Evolutionary conservation across 306 rosid genomes (phyloP), one percentile per base, ranked within the genome.

Genomic region (Begonia fuchsioides): DNA sequence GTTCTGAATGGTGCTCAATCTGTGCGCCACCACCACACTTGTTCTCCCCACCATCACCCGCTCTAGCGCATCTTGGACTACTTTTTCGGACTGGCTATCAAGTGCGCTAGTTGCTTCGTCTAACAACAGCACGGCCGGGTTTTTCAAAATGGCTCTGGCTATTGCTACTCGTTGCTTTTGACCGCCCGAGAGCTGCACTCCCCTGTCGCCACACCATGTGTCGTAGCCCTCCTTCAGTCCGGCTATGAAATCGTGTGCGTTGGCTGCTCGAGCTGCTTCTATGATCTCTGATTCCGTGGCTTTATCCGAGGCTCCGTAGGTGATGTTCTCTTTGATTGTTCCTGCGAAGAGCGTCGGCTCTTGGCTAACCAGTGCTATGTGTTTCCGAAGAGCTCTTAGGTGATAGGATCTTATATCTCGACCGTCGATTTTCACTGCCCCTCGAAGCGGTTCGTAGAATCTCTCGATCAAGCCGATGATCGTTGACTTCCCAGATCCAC

Each of bases 101-200:
- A 87, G 73, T 1, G 94, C 93, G 62, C 87, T 83, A 35, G 93
- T 80, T 47, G 94, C 94, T 54, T 80, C 96, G 47, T 87, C 96
- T 18, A 87, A 53, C 2, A 75, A 81, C 58, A 83, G 80, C 51
- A 80, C 71, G 65, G 60, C 52, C 15, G 96, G 96, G 18, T 80
- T 59, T 61, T 80, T 80, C 3, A 80, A 57, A 57, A 87, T 62
- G 32, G 93, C 93, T 62, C 87, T n/a, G 8, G 94, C 96, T 50
- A 82, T 68, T 60, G 90, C 87, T 61, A 87, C 70, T n/a, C 94
- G 76, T 26, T 87, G 94, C 68, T 79, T 82, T 62, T 87, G 82
- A 1, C 94, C 96, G 50, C 96, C 82, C 49, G 94, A 82, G 13
- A 87, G 68, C 46, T 77, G 93, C 49, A 73, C 76, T 67, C 93